Evolutionary conservation across 495 filamentous ascomycete genomes (phyloP), one percentile per base, ranked within the genome.

Genomic region (Aspergillus kassunensis): DNA sequence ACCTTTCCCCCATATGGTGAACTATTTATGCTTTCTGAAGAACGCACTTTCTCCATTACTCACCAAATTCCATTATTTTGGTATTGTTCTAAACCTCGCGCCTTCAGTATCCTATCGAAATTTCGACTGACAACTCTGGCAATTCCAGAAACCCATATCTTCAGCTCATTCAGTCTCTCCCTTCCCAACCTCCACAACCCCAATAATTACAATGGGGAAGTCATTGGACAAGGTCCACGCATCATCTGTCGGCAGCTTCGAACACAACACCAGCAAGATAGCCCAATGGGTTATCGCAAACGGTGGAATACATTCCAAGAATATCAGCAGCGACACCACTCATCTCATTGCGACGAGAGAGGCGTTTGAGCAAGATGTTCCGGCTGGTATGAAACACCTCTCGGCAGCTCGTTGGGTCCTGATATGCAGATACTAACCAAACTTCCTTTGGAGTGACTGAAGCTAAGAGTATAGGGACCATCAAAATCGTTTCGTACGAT

Each of bases 321-420:
- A 67, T 0, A 57, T 86, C 24, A 63, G 58, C 36, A 48, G 66
- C 0, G 49, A 63, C 3, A 73, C 78, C 0, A 88, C 84, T 0
- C 85, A 89, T 63, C 65, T 89, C 1, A 73, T 89, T 23, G 73
- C 73, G 16, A 72, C 71, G 1, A 73, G 78, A 40, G 71, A 78
- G 23, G 69, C 78, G 2, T 85, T 69, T 50, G 74, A 73, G 49
- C 64, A 71, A 19, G 66, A 75, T 29, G 62, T 60, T 11, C 47
- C 53, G 2, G 64, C 69, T 51, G 79, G 82, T 83, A 76, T 13
- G 58, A 44, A 18, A 20, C 20, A 39, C 3, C 35, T 39, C 9
- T 39, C 27, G 35, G 9, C 15, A 7, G 19, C 15, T 6, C 35
- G 15, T 39, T 8, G n/a, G 16, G 9, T 13, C 16, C 16, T 7